These are phyloP conservation scores for Emmonsiellopsis sp. DNA, from an alignment of 2,329 filamentous ascomycete species.

Conservation along the genomic window DNA sequence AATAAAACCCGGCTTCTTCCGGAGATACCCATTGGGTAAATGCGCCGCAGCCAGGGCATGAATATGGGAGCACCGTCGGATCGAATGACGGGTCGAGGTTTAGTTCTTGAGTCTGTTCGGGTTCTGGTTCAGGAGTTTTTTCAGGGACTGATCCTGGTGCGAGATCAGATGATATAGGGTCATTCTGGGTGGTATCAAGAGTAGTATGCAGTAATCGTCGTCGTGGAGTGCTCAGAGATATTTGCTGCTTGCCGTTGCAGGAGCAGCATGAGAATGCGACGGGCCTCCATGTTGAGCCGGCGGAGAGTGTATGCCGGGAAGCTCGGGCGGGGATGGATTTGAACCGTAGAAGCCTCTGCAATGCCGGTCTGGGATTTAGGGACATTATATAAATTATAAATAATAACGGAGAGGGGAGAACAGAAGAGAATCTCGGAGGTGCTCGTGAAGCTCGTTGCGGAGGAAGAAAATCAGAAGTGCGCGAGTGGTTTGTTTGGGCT, in stretches of 20 bases:
- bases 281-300: background rate
- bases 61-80: constrained; percentile 34
- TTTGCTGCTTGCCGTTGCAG: background rate
- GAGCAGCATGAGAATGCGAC: background rate
- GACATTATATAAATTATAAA: constrained; percentile 1
- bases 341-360: background rate
- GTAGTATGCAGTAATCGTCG: background rate
- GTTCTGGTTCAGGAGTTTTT: background rate
- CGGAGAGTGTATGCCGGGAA: background rate
- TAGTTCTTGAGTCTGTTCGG: background rate
- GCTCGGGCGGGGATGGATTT: background rate
- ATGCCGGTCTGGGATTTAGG: background rate
- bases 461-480: background rate
- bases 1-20: constrained; percentile 51
- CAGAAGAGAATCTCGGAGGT: background rate
- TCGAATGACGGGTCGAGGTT: background rate
- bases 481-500: background rate
- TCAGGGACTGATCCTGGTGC: no score
- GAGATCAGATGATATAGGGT: no score
- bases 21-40: constrained; percentile 48
- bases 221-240: background rate
- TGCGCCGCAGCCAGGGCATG: constrained; percentile 57
- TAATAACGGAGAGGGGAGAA: background rate
- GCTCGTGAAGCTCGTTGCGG: background rate
- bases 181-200: background rate